Evolutionary conservation across 2,329 filamentous ascomycete species (phyloP).

Genomic region (Colletotrichum incanum): DNA sequence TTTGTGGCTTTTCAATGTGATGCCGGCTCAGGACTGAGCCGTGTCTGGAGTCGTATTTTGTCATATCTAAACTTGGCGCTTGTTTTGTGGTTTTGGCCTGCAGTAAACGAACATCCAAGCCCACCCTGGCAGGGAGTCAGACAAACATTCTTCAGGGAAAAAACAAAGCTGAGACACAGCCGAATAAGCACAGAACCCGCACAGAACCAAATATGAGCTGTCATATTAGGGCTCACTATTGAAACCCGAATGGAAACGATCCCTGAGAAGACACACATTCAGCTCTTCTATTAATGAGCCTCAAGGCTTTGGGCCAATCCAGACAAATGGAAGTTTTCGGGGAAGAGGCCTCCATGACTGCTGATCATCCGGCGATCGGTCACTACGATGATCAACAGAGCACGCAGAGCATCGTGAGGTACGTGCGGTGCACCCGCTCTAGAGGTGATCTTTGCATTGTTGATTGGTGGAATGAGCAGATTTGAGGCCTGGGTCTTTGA

Average conservation of each 20-base stretch:
- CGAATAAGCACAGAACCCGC: background rate
- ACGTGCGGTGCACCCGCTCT: background rate
- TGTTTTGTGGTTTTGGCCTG: background rate
- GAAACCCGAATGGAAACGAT: background rate
- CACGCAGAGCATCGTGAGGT: background rate
- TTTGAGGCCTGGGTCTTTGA: conserved; percentile 20
- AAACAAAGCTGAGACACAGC: background rate
- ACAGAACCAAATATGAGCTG: too few species aligned
- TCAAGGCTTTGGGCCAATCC: background rate
- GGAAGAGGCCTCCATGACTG: conserved; percentile 26
- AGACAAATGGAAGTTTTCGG: background rate
- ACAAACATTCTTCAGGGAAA: background rate
- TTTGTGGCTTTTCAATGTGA: background rate
- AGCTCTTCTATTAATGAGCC: background rate
- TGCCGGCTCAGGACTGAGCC: too few species aligned
- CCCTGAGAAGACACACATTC: background rate
- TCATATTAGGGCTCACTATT: background rate
- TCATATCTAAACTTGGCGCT: background rate
- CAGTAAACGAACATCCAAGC: background rate
- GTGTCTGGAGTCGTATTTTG: background rate
- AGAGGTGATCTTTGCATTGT: conserved; percentile 15
- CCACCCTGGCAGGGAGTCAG: background rate
- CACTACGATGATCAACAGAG: background rate
- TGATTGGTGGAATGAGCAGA: background rate
- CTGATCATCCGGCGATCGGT: conserved; percentile 2